Conservation (phyloP, 768 basidiomycete species). For the Kwoniella pini region DNA sequence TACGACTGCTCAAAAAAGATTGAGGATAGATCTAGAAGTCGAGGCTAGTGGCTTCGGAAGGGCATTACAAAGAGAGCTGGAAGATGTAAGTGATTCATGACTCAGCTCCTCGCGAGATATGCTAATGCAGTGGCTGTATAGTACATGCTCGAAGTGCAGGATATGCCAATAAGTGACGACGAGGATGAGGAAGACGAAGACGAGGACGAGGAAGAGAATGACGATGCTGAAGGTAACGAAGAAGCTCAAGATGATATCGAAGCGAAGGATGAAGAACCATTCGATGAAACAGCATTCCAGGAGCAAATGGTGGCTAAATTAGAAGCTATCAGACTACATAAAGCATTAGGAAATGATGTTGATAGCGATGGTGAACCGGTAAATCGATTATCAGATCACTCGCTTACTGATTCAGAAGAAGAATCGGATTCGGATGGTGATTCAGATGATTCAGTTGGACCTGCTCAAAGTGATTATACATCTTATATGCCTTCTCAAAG, state of each 20-base stretch:
- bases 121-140: slow-evolving; percentile 25
- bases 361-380: slow-evolving; percentile 3
- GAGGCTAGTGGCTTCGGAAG: slow-evolving; percentile 90
- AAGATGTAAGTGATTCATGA: slow-evolving; percentile 65
- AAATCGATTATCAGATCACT: slow-evolving; percentile 4
- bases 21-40: slow-evolving; percentile 78
- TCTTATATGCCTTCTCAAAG: slow-evolving; percentile 30
- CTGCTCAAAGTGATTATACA: slow-evolving; percentile 42
- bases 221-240: slow-evolving; percentile 15
- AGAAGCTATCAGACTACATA: slow-evolving; percentile 37
- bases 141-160: slow-evolving; percentile 39
- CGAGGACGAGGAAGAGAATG: slow-evolving; percentile 18
- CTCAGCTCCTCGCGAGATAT: neutral
- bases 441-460: slow-evolving; percentile 31
- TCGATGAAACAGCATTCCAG: slow-evolving; percentile 41
- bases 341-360: slow-evolving; percentile 44
- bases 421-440: slow-evolving; percentile 34
- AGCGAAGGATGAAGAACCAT: slow-evolving; percentile 10
- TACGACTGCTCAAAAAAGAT: slow-evolving; percentile 37
- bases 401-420: slow-evolving; percentile 14
- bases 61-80: slow-evolving; percentile 76
- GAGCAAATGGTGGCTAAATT: slow-evolving; percentile 33
- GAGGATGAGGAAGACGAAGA: slow-evolving; percentile 42
- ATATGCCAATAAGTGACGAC: slow-evolving; percentile 37
- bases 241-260: slow-evolving; percentile 3